Evolutionary conservation across 169 alveolate species (phyloP).

Genomic region (Plasmodium inui): DNA sequence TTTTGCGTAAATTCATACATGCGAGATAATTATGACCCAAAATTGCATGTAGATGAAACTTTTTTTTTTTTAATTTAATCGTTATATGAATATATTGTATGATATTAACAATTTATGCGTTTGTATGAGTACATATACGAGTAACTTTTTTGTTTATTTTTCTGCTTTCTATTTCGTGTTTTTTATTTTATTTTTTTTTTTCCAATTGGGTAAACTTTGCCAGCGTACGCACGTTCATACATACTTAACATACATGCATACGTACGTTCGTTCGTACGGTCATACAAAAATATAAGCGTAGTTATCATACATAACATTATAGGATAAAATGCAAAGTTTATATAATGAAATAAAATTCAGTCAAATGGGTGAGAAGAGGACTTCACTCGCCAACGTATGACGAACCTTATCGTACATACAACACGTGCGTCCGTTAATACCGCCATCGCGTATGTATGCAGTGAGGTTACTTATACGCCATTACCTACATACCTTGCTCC

Average conservation of each 20-base stretch:
- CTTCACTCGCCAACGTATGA: neutral
- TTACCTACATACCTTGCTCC: neutral
- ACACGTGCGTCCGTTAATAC: slow-evolving; percentile 5
- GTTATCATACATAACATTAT: slow-evolving; percentile 16
- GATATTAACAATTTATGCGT: slow-evolving; percentile 1
- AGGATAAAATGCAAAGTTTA: neutral
- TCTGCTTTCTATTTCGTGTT: neutral
- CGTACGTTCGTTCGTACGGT: neutral
- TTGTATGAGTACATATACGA: neutral
- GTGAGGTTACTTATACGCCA: neutral
- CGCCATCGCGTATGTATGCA: neutral
- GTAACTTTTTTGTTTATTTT: slow-evolving; percentile 12
- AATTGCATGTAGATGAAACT: slow-evolving; percentile 65
- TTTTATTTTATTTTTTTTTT: neutral
- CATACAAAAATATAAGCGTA: slow-evolving; percentile 2
- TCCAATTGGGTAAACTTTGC: neutral
- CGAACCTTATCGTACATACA: neutral
- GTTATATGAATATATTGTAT: slow-evolving; percentile 3
- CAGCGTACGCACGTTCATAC: neutral
- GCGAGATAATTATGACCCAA: neutral
- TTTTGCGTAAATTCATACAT: neutral
- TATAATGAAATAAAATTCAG: neutral
- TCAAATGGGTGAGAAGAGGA: neutral
- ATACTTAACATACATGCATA: neutral
- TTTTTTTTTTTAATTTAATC: slow-evolving; percentile 36